Evolutionary conservation across 768 basidiomycete genomes (phyloP), one percentile per base, ranked within the genome.

Genomic region (Phlebiopsis flavidoalba): DNA sequence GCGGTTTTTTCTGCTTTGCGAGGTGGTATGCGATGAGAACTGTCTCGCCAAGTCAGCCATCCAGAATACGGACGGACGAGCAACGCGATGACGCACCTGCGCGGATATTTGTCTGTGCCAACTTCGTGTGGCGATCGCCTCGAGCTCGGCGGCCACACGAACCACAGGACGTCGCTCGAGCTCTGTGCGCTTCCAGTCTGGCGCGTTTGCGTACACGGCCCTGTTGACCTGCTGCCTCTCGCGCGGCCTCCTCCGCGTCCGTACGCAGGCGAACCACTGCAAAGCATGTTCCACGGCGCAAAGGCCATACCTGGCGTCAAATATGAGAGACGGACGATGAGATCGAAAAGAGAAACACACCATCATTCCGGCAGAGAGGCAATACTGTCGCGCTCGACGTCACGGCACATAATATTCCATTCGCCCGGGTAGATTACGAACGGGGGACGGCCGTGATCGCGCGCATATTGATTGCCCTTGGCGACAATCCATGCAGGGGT

Each of bases 1-100:
- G 79, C 0, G 77, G 76, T n/a, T n/a, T n/a, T n/a, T n/a, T n/a
- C 5, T 76, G 72, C 66, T 83, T 84, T 21, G 80, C 78, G 67
- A 83, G 69, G 11, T 83, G 70, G 60, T 57, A 57, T 24, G 56
- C 56, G 21, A 57, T 48, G 15, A 35, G 24, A 2, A 57, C 56
- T 57, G 31, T 17, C 1, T 40, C 36, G 7, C 6, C 43, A 37
- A 15, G n/a, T 57, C 37, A 57, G 40, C 24, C n/a, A n/a, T 5
- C 10, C 11, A 15, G 40, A 24, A n/a, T 14, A n/a, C 1, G 17
- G 8, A 5, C 12, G 17, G 14, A 37, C 12, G 17, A 15, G n/a
- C n/a, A 26, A n/a, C 31, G 15, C 8, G 22, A 59, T 3, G 12
- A 17, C 58, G 33, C 35, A 59, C 58, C 47, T 17, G n/a, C 15